Conservation (phyloP, 202 grass and related monocot species). For the Thinopyrum obtusiflorum region DNA sequence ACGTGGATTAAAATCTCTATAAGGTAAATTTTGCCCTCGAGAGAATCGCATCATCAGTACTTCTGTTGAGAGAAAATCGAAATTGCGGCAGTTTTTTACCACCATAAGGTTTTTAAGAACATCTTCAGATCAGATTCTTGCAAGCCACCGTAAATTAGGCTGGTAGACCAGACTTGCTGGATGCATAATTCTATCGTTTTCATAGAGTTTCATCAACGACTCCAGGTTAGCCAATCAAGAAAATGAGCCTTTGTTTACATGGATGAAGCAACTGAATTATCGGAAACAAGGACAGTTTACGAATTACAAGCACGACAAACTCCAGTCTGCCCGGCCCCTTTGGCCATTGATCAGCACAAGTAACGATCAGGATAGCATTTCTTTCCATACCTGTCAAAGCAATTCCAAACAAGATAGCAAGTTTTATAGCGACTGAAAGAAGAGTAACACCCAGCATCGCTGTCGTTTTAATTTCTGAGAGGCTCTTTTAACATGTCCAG, state of each 20-base stretch:
- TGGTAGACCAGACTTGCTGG: conserved; percentile 44
- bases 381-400: neutral
- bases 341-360: neutral
- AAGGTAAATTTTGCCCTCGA: neutral
- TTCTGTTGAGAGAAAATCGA: conserved; percentile 9
- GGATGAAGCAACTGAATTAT: neutral
- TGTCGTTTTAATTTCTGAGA: neutral
- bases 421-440: neutral
- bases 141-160: neutral
- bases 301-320: neutral
- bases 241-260: conserved; percentile 49
- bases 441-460: neutral
- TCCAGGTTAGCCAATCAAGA: neutral
- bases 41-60: conserved; percentile 24
- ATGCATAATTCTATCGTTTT: conserved; percentile 52
- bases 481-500: neutral
- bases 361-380: neutral
- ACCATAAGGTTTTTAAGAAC: neutral
- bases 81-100: neutral
- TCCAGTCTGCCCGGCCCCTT: neutral
- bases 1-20: neutral
- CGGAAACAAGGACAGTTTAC: too few species aligned
- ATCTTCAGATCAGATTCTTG: conserved; percentile 42
- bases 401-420: neutral
- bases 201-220: conserved; percentile 57